Conservation (phyloP, 306 rosid species). For the Fragaria ananassa region DNA sequence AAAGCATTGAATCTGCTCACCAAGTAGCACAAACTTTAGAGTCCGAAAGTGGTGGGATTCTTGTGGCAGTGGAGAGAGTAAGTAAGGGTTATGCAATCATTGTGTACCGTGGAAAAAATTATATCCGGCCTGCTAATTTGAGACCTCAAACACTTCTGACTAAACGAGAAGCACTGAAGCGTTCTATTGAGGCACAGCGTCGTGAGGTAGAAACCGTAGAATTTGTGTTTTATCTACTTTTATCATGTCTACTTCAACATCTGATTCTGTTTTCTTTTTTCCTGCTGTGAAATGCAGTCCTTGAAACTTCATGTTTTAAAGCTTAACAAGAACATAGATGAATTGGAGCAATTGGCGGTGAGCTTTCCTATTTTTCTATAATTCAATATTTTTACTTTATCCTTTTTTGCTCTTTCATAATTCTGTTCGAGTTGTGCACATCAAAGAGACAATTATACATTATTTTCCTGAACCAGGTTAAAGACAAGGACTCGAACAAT, state of each 20-base stretch:
- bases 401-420: constrained; percentile 13
- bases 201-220: constrained; percentile 46
- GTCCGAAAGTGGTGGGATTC: constrained; percentile 91
- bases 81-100: constrained; percentile 75
- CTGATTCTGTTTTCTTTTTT: constrained; percentile 20
- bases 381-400: neutral
- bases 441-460: constrained; percentile 18
- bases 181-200: constrained; percentile 80
- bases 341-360: constrained; percentile 69
- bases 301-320: constrained; percentile 89
- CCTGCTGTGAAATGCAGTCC: constrained; percentile 54
- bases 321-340: constrained; percentile 61
- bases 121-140: constrained; percentile 66
- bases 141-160: constrained; percentile 79
- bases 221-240: constrained; percentile 10
- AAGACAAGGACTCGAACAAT: constrained; percentile 45
- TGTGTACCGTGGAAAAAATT: constrained; percentile 92
- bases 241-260: constrained; percentile 14
- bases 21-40: constrained; percentile 72
- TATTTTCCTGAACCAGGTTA: constrained; percentile 41
- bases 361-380: constrained; percentile 26
- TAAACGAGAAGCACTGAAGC: constrained; percentile 70
- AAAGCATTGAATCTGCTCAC: constrained; percentile 47
- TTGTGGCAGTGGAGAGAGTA: constrained; percentile 80
- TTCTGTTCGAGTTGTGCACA: constrained; percentile 12